Conservation (phyloP, 2,329 filamentous ascomycete genomes). For the Aureobasidium sp. region DNA sequence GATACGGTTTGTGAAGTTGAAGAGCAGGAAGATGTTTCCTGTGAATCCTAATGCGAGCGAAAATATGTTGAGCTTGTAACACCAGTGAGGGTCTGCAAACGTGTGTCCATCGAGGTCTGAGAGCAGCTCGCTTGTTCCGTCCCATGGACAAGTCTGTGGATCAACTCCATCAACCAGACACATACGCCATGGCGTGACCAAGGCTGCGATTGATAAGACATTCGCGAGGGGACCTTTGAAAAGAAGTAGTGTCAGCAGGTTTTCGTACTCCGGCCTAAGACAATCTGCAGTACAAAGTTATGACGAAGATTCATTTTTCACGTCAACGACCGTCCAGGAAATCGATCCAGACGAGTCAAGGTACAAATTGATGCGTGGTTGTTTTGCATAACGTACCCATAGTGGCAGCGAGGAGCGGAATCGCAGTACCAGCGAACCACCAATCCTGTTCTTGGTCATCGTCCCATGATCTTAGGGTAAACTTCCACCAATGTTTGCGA, state of each 20-base stretch:
- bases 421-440: conserved; percentile 32
- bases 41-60: conserved; percentile 69
- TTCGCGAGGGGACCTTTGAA: conserved; percentile 70
- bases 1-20: conserved; percentile 77
- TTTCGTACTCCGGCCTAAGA: background rate
- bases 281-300: background rate
- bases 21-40: conserved; percentile 73
- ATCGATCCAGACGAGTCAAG: background rate
- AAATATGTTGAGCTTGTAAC: conserved; percentile 64
- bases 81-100: conserved; percentile 65
- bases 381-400: background rate
- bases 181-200: conserved; percentile 74
- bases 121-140: conserved; percentile 25
- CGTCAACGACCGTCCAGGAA: background rate
- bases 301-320: background rate
- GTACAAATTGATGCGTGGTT: background rate
- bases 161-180: conserved; percentile 35
- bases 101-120: conserved; percentile 50
- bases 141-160: conserved; percentile 23
- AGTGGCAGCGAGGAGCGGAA: conserved; percentile 20
- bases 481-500: conserved; percentile 12
- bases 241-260: conserved; percentile 52
- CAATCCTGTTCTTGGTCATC: conserved; percentile 28
- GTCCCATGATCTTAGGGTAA: conserved; percentile 22
- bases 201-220: conserved; percentile 76